Base-by-base conservation (phyloP, 1,139 yeast genomes). In the Torulaspora globosa region DNA sequence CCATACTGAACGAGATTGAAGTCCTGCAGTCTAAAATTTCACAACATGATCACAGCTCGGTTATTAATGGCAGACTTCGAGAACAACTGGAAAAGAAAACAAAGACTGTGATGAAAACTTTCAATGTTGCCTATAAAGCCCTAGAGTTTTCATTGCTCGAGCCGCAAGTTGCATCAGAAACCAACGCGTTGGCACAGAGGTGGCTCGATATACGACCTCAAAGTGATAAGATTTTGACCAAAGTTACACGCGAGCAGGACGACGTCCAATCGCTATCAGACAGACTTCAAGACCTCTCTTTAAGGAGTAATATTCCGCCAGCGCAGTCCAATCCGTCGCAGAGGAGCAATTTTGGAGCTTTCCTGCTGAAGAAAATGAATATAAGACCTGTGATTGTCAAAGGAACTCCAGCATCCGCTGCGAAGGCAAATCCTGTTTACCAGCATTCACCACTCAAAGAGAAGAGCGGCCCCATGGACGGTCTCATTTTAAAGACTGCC, bases 321-420 rank as follows among this genome's bases (percentile, higher is more conserved):
- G 36, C 46, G 23, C 45, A 46, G 19, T 16, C 34, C 6, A 15
- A 31, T n/a, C 29, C 9, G 6, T 39, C 46, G 15, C 38, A 50
- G 7, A 43, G 50, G 33, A 50, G 43, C 24, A 54, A 52, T 26
- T 51, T 68, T 28, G 73, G 71, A 5, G 70, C 72, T 14, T 51
- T 68, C 18, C 52, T 68, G 12, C 52, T 67, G 48, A 63, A 65
- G 23, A 68, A 65, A 43, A 61, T 68, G 65, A 69, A 70, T 44
- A 55, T 72, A 27, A 62, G 62, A 44, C 75, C 77, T 0, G 63
- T 71, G 1, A 58, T 69, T 44, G 58, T 70, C 36, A 69, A 68
- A 21, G 63, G 62, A 34, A 65, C 69, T 28, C 72, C 73, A 15
- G 58, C 64, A 5, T 66, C 70, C 0, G 64, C 60, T 2, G 64